Conservation (phyloP, 1,284 basidiomycete species). For the Mycosarcoma mackinlayi region DNA sequence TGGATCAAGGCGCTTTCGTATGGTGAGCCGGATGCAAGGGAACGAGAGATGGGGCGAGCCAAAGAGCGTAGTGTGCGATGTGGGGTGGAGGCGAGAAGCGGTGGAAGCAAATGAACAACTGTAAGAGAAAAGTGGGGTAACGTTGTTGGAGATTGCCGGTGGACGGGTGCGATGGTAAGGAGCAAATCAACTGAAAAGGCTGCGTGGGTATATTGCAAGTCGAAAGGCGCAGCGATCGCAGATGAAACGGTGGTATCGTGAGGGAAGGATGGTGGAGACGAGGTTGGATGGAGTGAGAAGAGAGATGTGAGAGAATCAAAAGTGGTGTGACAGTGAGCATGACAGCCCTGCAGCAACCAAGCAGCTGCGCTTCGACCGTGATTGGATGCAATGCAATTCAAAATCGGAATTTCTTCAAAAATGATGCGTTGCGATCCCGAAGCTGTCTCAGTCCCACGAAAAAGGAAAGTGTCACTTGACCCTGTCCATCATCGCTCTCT, state of each 20-base stretch:
- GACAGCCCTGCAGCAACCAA: too few species aligned
- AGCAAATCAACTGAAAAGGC: background rate
- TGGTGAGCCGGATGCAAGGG: too few species aligned
- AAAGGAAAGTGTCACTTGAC: too few species aligned
- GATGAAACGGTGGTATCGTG: background rate
- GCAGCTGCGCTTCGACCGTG: background rate
- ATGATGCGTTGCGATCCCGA: too few species aligned
- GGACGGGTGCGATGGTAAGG: background rate
- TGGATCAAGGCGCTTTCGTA: too few species aligned
- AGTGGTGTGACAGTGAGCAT: background rate
- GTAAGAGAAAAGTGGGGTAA: background rate
- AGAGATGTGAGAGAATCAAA: background rate
- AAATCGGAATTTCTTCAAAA: too few species aligned
- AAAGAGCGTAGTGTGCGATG: too few species aligned
- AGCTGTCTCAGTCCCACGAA: too few species aligned
- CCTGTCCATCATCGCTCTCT: too few species aligned
- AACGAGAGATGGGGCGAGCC: too few species aligned
- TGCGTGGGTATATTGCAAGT: constrained; percentile 1
- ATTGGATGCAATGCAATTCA: too few species aligned
- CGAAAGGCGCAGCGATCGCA: background rate
- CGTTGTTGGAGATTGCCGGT: background rate
- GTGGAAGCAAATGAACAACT: background rate
- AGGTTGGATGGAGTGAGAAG: background rate
- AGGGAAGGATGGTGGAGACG: background rate
- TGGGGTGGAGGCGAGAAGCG: too few species aligned